phyloP scores from a whole-genome alignment of 2,329 filamentous ascomycete species.

The Phoma herbarum region DNA sequence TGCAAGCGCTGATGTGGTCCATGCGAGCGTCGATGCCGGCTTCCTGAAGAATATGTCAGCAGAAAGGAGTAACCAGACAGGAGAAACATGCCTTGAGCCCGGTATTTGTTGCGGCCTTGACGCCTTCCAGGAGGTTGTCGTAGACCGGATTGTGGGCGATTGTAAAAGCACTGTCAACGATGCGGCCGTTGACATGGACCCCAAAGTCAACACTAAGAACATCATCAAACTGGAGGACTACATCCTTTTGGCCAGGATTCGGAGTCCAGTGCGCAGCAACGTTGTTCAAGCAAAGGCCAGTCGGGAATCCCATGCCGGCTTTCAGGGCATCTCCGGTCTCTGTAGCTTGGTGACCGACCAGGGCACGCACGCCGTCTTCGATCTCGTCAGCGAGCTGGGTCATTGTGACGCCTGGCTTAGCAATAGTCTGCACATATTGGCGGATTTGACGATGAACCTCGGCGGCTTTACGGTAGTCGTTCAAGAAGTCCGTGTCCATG shows the following conservation, averaged over 20 bases:
- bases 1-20: slow-evolving; percentile 81
- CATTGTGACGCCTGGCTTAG: slow-evolving; percentile 80
- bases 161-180: slow-evolving; percentile 77
- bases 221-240: slow-evolving; percentile 73
- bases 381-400: slow-evolving; percentile 84
- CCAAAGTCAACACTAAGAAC: slow-evolving; percentile 79
- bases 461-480: slow-evolving; percentile 84
- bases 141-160: slow-evolving; percentile 72
- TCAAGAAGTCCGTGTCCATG: slow-evolving; percentile 77
- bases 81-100: slow-evolving; percentile 72
- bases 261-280: slow-evolving; percentile 86
- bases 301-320: slow-evolving; percentile 86
- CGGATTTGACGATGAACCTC: slow-evolving; percentile 87
- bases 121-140: slow-evolving; percentile 70
- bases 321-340: slow-evolving; percentile 78
- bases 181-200: slow-evolving; percentile 73
- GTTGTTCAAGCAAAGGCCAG: slow-evolving; percentile 81
- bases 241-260: slow-evolving; percentile 84
- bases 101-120: slow-evolving; percentile 73
- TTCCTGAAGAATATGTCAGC: slow-evolving; percentile 60
- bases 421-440: slow-evolving; percentile 77
- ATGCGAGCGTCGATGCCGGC: slow-evolving; percentile 91
- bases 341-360: slow-evolving; percentile 78
- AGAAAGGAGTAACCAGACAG: background rate
- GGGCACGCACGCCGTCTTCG: slow-evolving; percentile 77